phyloP scores from a whole-genome alignment of 2,329 filamentous ascomycete genomes.

The Beauveria sp. region DNA sequence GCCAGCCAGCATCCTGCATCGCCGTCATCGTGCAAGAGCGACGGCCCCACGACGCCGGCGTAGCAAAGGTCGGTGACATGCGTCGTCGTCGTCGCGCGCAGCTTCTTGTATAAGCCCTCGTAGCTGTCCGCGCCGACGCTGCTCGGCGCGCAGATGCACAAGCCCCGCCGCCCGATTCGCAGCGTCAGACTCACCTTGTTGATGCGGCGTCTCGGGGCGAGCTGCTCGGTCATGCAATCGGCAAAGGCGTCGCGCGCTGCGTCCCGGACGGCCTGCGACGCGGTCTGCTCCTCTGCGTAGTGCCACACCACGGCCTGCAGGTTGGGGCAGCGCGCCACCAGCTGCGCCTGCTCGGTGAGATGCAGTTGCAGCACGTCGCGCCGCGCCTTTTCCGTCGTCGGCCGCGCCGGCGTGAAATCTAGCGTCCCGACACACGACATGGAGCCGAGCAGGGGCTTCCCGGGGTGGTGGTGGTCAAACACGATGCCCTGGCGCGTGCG shows the following conservation, averaged over 20 bases:
- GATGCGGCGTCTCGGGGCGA: not conserved
- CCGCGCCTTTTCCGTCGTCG: not conserved
- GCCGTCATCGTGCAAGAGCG: not conserved
- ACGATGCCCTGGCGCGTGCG: not conserved
- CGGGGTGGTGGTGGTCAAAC: not conserved
- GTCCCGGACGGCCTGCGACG: not conserved
- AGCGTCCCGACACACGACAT: not conserved
- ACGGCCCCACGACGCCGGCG: not conserved
- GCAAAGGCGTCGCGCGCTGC: not conserved
- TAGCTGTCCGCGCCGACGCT: not conserved
- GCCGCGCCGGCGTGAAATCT: not conserved
- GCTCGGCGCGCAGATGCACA: not conserved
- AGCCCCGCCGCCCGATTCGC: not conserved
- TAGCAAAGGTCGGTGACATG: not conserved
- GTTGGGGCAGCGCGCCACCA: not conserved
- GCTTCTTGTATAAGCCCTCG: not conserved
- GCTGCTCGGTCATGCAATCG: not conserved
- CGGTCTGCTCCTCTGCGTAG: not conserved
- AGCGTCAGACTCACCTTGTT: not conserved
- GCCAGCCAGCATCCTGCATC: not conserved
- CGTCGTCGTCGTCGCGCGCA: not conserved
- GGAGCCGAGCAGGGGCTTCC: not conserved
- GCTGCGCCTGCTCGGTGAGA: not conserved
- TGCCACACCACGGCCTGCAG: not conserved
- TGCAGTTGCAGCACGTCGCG: constrained; percentile 1